Evolutionary conservation across 2,329 filamentous ascomycete genomes (phyloP).

Genomic region (Albophoma yamanashiensis): DNA sequence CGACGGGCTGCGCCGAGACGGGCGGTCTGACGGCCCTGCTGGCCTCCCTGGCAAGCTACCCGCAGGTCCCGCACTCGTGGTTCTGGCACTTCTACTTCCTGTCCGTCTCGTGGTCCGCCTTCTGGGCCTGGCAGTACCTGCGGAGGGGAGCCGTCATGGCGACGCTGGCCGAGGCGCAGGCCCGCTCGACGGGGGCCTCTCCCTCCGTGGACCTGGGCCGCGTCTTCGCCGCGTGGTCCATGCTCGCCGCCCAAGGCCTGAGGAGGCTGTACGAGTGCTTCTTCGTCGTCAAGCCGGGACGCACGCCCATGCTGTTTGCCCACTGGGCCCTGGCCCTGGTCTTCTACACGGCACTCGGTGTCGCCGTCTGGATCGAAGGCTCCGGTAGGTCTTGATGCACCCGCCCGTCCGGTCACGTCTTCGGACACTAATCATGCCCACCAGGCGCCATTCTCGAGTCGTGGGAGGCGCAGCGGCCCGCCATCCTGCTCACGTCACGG

Average conservation of each 20-base stretch:
- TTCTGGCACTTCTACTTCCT: slow-evolving; percentile 80
- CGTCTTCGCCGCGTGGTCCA: slow-evolving; percentile 53
- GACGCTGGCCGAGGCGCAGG: slow-evolving; percentile 29
- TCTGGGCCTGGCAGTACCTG: slow-evolving; percentile 62
- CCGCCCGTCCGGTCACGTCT: neutral
- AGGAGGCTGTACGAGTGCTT: slow-evolving; percentile 70
- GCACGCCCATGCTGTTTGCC: slow-evolving; percentile 72
- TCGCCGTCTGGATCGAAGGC: slow-evolving; percentile 80
- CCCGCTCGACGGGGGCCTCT: slow-evolving; percentile 2
- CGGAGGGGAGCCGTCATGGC: slow-evolving; percentile 42
- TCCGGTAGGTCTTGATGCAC: slow-evolving; percentile 40
- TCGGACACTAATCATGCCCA: neutral
- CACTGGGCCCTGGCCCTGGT: slow-evolving; percentile 71
- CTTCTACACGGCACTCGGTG: slow-evolving; percentile 65
- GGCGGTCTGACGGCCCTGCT: neutral
- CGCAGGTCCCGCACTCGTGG: slow-evolving; percentile 74
- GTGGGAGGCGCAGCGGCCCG: slow-evolving; percentile 15
- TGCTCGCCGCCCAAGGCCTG: slow-evolving; percentile 66
- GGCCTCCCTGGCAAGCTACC: slow-evolving; percentile 17
- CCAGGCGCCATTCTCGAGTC: slow-evolving; percentile 21
- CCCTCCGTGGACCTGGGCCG: slow-evolving; percentile 46
- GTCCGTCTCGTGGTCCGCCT: slow-evolving; percentile 57
- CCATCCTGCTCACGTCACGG: slow-evolving; percentile 12
- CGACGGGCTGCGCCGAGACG: neutral
- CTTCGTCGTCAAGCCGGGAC: slow-evolving; percentile 46